Conservation (phyloP, 768 basidiomycete genomes). For the Auricularia sp. region DNA sequence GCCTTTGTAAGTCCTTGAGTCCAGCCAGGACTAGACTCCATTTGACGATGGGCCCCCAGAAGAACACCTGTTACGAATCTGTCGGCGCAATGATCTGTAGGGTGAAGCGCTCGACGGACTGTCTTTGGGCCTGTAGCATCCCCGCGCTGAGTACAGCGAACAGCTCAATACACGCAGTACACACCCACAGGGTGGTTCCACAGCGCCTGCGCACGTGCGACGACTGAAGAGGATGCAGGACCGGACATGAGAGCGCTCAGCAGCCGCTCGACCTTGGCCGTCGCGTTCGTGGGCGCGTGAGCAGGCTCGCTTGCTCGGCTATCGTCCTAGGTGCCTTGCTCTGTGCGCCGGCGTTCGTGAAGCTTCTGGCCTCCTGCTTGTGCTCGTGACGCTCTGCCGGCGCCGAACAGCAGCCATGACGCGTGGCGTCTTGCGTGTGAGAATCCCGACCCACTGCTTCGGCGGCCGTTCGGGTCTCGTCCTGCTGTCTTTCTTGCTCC, state of each 20-base stretch:
- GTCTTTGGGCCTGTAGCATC: not conserved
- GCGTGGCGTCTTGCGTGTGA: too few relatives aligned
- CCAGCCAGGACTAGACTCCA: conserved; percentile 83
- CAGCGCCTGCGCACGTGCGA: conserved; percentile 72
- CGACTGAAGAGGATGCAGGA: conserved; percentile 62
- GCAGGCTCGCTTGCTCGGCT: too few relatives aligned
- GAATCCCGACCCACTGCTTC: too few relatives aligned
- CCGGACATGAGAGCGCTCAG: conserved; percentile 53
- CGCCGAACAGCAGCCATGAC: too few relatives aligned
- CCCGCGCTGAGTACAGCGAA: not conserved
- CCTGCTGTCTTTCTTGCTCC: too few relatives aligned
- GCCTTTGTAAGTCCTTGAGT: conserved; percentile 73
- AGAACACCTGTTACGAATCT: conserved; percentile 72
- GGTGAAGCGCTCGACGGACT: not conserved
- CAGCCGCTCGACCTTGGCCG: not conserved
- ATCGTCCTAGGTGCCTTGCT: too few relatives aligned
- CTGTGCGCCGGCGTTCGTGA: too few relatives aligned
- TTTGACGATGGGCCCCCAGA: conserved; percentile 95
- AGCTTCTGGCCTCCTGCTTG: too few relatives aligned
- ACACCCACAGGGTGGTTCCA: conserved; percentile 92
- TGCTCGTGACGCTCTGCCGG: too few relatives aligned
- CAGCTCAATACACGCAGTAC: conserved; percentile 11
- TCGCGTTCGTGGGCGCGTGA: not conserved
- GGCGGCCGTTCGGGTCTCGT: too few relatives aligned
- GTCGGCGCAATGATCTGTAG: not conserved